phyloP scores from a whole-genome alignment of 2,329 filamentous ascomycete species.

The Phaeosphaeria sp. region DNA sequence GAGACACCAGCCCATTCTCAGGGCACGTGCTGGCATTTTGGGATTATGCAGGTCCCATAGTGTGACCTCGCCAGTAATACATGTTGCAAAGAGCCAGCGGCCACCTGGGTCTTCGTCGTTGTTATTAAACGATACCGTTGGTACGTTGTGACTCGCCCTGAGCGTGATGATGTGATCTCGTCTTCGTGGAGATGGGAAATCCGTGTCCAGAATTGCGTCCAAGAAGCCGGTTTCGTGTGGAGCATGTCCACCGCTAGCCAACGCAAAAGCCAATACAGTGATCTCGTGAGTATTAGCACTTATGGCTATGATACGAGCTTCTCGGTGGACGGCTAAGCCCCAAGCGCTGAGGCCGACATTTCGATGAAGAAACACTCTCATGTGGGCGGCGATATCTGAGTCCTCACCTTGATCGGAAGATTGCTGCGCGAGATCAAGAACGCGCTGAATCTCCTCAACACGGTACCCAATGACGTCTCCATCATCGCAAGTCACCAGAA shows the following conservation, averaged over 20 bases:
- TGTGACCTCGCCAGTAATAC: conserved; percentile 59
- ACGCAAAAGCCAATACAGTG: conserved; percentile 65
- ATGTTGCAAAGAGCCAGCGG: conserved; percentile 63
- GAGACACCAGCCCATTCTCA: conserved; percentile 35
- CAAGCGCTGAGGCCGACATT: conserved; percentile 83
- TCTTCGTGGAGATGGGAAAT: conserved; percentile 37
- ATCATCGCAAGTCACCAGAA: conserved; percentile 65
- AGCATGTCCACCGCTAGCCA: conserved; percentile 36
- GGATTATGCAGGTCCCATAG: conserved; percentile 54
- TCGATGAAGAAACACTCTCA: conserved; percentile 70
- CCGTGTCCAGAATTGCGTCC: conserved; percentile 5
- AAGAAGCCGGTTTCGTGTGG: not conserved
- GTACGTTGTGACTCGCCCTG: conserved; percentile 57
- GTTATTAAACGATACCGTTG: conserved; percentile 65
- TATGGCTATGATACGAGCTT: conserved; percentile 84
- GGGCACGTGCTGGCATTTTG: conserved; percentile 16
- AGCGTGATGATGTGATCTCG: conserved; percentile 31
- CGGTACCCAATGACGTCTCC: conserved; percentile 57
- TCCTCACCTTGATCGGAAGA: conserved; percentile 5
- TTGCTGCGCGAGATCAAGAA: conserved; percentile 16
- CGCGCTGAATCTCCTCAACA: conserved; percentile 35
- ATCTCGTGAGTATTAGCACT: conserved; percentile 74
- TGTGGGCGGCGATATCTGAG: conserved; percentile 49
- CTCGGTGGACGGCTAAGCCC: conserved; percentile 82
- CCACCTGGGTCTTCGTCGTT: conserved; percentile 62